phyloP scores from a whole-genome alignment of 768 basidiomycete genomes.

The Rhodotorula toruloides region DNA sequence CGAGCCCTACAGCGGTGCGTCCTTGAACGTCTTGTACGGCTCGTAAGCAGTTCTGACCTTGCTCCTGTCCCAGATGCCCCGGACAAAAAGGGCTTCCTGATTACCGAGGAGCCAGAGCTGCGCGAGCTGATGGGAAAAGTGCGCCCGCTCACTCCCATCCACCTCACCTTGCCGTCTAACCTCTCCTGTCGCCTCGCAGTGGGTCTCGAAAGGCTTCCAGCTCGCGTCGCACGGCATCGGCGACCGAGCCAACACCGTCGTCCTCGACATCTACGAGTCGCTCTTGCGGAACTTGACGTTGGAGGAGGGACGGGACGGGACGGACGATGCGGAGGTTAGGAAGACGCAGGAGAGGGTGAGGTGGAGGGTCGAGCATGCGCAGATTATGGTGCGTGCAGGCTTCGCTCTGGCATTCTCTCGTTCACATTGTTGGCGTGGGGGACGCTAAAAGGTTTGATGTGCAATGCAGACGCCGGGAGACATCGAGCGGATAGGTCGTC shows the following conservation, averaged over 20 bases:
- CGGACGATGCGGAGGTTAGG: constrained; percentile 4
- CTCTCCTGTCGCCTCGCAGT: background rate
- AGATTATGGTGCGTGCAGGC: constrained; percentile 63
- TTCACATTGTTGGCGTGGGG: background rate
- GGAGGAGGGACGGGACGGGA: background rate
- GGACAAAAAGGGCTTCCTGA: constrained; percentile 64
- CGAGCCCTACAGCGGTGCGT: constrained; percentile 57
- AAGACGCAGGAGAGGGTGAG: constrained; percentile 46
- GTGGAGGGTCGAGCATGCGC: constrained; percentile 86
- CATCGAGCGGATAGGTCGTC: constrained; percentile 60
- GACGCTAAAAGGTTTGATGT: background rate
- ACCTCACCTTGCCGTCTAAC: too few relatives aligned
- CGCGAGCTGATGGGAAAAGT: constrained; percentile 58
- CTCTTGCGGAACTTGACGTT: constrained; percentile 49
- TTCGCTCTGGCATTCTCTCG: too few relatives aligned
- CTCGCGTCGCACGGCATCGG: constrained; percentile 47
- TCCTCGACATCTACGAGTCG: constrained; percentile 75
- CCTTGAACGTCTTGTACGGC: constrained; percentile 44
- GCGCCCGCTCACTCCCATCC: constrained; percentile 13
- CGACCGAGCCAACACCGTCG: constrained; percentile 76
- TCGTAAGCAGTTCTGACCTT: background rate
- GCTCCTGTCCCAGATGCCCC: constrained; percentile 46
- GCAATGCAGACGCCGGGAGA: constrained; percentile 54
- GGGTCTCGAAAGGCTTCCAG: too few relatives aligned
- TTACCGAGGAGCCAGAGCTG: constrained; percentile 56